Base-by-base conservation (phyloP, 1,284 basidiomycete genomes). In the Farysia itapuensis region DNA sequence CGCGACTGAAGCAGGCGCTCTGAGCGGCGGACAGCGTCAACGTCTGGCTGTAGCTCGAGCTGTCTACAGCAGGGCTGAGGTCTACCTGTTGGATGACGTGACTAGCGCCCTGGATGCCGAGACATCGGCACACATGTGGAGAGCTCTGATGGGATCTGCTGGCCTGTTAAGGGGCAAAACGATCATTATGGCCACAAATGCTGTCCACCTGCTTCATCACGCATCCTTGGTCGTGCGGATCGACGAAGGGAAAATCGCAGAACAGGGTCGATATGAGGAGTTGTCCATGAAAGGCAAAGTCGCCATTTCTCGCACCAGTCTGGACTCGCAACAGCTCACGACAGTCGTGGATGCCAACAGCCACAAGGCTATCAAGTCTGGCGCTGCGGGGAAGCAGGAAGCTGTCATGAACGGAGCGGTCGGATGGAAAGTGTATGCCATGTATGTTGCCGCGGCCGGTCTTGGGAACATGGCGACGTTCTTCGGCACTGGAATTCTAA, bases 51-150 rank as follows among this genome's bases (percentile, higher is more conserved):
- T 76, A 11, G 74, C 74, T 24, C 53, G 73, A 6, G 65, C 74
- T 6, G 32, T 75, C 16, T 76, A 75, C 47, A 65, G 64, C 24
- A 63, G 58, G 16, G 67, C 71, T 7, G 39, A 57, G 4, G 47
- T 63, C 1, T 58, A 66, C n/a, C 30, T 76, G 1, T 50, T 76
- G 4, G 74, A 74, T 43, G 74, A 76, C 41, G 67, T 76, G 24
- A 65, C 73, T 12, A 64, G 71, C 13, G 70, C 72, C 2, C 84
- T 90, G 2, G 88, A 90, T 69, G 83, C 85, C 4, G 52, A 66
- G 43, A 71, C 69, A 20, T 86, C 82, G 47, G 84, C 87, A 28
- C 81, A 81, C 37, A 43, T 74, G 41, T 70, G 66, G 66, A 36
- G 44, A 12, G 35, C 45, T 15, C 44, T 70, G 5, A 53, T 70